Evolutionary conservation across 1,284 basidiomycete genomes (phyloP).

Genomic region (Spongispora temasekensis): DNA sequence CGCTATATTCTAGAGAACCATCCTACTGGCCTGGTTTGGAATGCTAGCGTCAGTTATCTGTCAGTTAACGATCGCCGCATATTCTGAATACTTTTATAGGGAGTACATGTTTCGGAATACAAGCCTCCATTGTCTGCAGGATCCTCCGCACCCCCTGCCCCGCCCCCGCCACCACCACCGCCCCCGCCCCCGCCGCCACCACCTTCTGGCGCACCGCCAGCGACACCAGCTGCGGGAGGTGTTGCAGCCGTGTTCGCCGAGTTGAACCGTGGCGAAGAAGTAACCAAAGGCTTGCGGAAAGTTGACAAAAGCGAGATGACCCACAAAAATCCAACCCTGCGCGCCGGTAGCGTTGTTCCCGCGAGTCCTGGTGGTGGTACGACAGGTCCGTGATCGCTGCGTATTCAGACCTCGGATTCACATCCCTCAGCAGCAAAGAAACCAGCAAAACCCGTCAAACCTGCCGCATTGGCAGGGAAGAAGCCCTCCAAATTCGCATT

Average conservation of each 20-base stretch:
- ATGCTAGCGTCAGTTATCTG: slow-evolving; percentile 62
- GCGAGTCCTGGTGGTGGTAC: slow-evolving; percentile 41
- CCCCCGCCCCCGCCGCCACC: slow-evolving; percentile 49
- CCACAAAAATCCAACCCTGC: slow-evolving; percentile 94
- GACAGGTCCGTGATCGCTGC: slow-evolving; percentile 32
- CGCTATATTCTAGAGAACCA: slow-evolving; percentile 89
- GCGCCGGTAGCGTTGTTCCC: slow-evolving; percentile 68
- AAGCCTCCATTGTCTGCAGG: slow-evolving; percentile 20
- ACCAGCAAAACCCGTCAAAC: slow-evolving; percentile 80
- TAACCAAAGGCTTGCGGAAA: slow-evolving; percentile 90
- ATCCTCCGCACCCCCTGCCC: slow-evolving; percentile 35
- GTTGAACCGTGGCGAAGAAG: slow-evolving; percentile 87
- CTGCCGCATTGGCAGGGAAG: slow-evolving; percentile 78
- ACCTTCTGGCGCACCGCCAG: slow-evolving; percentile 45
- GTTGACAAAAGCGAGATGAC: slow-evolving; percentile 98
- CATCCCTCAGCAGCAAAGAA: slow-evolving; percentile 49
- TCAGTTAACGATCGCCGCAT: not conserved
- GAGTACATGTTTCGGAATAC: slow-evolving; percentile 61
- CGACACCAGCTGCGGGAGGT: slow-evolving; percentile 52
- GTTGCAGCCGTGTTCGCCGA: slow-evolving; percentile 90
- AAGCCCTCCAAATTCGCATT: slow-evolving; percentile 91
- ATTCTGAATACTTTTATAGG: slow-evolving; percentile 44
- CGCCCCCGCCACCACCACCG: slow-evolving; percentile 35
- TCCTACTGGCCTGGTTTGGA: slow-evolving; percentile 90
- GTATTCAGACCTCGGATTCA: not conserved